Evolutionary conservation across 352 stramenopile genomes (phyloP).

Genomic region (Pythium brassicae): DNA sequence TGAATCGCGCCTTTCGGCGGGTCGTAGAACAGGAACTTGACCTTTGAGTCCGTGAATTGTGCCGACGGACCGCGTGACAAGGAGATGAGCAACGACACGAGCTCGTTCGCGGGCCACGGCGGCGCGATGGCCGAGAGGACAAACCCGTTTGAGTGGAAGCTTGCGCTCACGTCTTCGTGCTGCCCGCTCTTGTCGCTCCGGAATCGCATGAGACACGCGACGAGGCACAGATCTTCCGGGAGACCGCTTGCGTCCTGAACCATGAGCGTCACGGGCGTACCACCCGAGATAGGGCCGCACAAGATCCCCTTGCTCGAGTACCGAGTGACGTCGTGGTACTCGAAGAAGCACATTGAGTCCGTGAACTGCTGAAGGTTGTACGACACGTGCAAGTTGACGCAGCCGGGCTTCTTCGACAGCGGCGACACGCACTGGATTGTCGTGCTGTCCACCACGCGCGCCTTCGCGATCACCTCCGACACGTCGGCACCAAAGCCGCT

Average conservation of each 20-base stretch:
- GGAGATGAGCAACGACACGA: conserved; percentile 37
- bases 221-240: conserved; percentile 29
- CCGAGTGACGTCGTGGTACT: conserved; percentile 50
- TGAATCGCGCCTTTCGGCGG: conserved; percentile 56
- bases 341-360: conserved; percentile 59
- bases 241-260: conserved; percentile 36
- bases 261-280: conserved; percentile 40
- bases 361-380: conserved; percentile 77
- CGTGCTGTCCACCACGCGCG: conserved; percentile 40
- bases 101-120: conserved; percentile 51
- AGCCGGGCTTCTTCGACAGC: conserved; percentile 22
- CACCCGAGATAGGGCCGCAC: conserved; percentile 54
- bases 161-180: conserved; percentile 25
- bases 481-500: conserved; percentile 26
- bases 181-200: conserved; percentile 25
- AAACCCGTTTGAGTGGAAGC: conserved; percentile 30
- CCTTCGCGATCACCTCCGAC: conserved; percentile 41
- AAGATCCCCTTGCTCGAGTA: conserved; percentile 39
- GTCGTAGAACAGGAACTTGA: conserved; percentile 75
- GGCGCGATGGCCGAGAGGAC: conserved; percentile 38
- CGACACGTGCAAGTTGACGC: conserved; percentile 46
- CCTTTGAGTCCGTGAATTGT: conserved; percentile 35
- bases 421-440: conserved; percentile 54
- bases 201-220: conserved; percentile 48
- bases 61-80: conserved; percentile 16